A percentile compares a stretch with the other conserved stretches of the same genome.
These are phyloP conservation scores for Tolypocladium nubicola DNA, from an alignment of 2,329 filamentous ascomycete genomes.

Conservation along the genomic window DNA sequence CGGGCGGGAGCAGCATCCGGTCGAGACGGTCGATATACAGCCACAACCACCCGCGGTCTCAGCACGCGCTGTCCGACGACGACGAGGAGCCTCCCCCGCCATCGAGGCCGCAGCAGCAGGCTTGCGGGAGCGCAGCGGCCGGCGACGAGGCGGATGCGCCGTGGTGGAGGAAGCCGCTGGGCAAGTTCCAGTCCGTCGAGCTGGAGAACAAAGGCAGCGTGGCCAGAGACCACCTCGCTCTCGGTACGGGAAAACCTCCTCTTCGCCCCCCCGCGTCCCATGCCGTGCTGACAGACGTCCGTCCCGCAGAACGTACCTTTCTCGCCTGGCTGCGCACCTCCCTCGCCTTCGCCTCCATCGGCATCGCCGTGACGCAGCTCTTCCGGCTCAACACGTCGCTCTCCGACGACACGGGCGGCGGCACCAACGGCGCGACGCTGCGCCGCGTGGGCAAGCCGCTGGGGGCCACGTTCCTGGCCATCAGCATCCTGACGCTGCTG, in stretches of 20 bases:
- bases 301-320: conserved; percentile 63
- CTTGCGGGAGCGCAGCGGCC: background rate
- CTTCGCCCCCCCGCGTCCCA: background rate
- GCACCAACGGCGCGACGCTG: conserved; percentile 32
- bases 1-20: conserved; percentile 7
- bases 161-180: conserved; percentile 42
- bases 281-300: background rate
- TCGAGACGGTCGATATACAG: conserved; percentile 7
- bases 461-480: conserved; percentile 65
- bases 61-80: conserved; percentile 7
- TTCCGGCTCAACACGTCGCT: conserved; percentile 70
- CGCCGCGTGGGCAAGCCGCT: conserved; percentile 62
- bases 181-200: conserved; percentile 52
- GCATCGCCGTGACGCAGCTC: conserved; percentile 73
- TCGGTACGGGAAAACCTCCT: conserved; percentile 42
- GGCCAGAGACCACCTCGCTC: conserved; percentile 68
- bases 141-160: conserved; percentile 11
- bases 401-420: conserved; percentile 16
- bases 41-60: conserved; percentile 4
- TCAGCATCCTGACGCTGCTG: conserved; percentile 64
- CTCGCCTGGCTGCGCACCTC: conserved; percentile 78
- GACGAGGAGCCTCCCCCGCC: background rate
- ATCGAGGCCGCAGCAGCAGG: background rate
- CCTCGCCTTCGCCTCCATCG: conserved; percentile 71
- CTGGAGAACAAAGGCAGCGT: conserved; percentile 81